Evolutionary conservation across 163 green algal genomes (phyloP).

Genomic region (Prototheca cutis): DNA sequence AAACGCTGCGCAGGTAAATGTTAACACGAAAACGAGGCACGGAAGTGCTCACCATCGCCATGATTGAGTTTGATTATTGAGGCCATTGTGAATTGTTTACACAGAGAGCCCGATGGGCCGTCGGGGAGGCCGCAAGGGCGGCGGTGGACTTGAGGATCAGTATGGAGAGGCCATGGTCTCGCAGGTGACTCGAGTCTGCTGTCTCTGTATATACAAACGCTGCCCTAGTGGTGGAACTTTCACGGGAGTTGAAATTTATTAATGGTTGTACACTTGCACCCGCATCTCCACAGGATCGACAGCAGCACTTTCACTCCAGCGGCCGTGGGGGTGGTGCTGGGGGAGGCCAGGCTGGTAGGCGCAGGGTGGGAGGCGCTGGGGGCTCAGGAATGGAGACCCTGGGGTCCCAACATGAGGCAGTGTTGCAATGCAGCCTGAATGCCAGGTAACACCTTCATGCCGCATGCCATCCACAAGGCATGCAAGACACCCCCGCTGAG

Average conservation of each 20-base stretch:
- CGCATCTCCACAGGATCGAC: not conserved
- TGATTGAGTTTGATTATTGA: not conserved
- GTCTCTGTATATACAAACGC: not conserved
- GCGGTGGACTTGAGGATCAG: slow-evolving; percentile 19
- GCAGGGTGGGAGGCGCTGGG: too few species aligned
- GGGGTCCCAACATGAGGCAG: too few species aligned
- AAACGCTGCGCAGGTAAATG: not conserved
- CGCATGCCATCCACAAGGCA: not conserved
- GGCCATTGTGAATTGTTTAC: not conserved
- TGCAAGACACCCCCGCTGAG: not conserved
- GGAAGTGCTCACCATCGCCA: not conserved
- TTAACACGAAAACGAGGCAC: not conserved
- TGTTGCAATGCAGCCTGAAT: not conserved
- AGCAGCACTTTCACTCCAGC: not conserved
- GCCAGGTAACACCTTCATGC: not conserved
- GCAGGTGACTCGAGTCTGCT: slow-evolving; percentile 12
- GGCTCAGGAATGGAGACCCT: too few species aligned
- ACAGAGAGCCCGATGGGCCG: slow-evolving; percentile 1
- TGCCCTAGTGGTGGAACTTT: not conserved
- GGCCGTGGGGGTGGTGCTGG: not conserved
- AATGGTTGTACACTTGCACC: not conserved
- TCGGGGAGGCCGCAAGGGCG: slow-evolving; percentile 4
- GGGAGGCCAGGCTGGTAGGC: not conserved
- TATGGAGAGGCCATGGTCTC: slow-evolving; percentile 19
- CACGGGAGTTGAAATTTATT: not conserved